Evolutionary conservation across 2,329 filamentous ascomycete genomes (phyloP).

Genomic region (Hymenoscyphus fraxineus): DNA sequence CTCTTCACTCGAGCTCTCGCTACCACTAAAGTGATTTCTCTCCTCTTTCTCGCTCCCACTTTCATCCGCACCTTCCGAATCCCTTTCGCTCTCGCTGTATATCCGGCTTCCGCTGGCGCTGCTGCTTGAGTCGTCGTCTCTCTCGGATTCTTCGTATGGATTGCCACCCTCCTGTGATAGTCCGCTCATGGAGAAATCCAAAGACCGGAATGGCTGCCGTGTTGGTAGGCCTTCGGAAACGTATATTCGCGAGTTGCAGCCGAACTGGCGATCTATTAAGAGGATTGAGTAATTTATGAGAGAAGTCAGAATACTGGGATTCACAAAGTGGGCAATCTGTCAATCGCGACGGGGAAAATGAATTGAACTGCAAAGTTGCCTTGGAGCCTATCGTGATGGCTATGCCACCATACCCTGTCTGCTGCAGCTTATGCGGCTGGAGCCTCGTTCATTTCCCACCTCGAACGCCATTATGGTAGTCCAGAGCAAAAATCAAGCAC

Average conservation of each 20-base stretch:
- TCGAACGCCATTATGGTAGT: background rate
- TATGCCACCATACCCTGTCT: background rate
- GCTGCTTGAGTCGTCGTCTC: background rate
- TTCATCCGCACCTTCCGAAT: background rate
- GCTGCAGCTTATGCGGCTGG: background rate
- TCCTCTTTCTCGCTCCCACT: background rate
- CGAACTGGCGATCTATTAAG: background rate
- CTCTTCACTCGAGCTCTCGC: background rate
- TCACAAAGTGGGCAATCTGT: background rate
- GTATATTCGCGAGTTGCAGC: background rate
- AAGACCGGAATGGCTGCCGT: background rate
- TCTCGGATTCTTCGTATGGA: background rate
- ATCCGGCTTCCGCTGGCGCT: background rate
- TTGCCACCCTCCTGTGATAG: background rate
- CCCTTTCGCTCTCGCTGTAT: background rate
- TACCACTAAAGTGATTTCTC: background rate
- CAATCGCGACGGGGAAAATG: background rate
- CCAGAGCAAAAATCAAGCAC: background rate
- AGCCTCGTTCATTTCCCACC: background rate
- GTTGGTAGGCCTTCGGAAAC: background rate
- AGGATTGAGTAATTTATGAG: background rate
- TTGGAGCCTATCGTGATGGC: background rate
- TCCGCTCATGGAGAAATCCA: background rate
- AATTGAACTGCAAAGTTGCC: background rate
- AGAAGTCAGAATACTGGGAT: background rate